These are phyloP conservation scores for Dactylellina parvicollis DNA, from an alignment of 2,329 filamentous ascomycete genomes.

Conservation along the genomic window DNA sequence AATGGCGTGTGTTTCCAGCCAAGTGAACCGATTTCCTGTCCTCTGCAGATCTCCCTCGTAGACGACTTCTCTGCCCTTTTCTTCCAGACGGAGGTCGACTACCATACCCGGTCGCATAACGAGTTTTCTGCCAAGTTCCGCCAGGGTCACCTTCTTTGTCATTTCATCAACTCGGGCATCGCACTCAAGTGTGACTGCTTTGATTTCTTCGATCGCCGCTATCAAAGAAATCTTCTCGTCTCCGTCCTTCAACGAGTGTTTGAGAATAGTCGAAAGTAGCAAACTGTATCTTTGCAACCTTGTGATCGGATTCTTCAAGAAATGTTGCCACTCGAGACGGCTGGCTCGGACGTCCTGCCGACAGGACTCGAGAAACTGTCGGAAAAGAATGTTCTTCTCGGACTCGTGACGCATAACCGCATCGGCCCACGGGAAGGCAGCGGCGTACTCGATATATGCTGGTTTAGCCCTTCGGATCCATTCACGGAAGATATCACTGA, in stretches of 20 bases:
- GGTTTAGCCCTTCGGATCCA: constrained; percentile 94
- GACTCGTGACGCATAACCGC: constrained; percentile 85
- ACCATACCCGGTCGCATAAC: constrained; percentile 88
- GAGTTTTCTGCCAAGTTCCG: constrained; percentile 83
- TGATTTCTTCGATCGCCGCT: constrained; percentile 90
- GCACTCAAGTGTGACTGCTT: constrained; percentile 85
- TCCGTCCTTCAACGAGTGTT: constrained; percentile 82
- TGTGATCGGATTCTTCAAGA: constrained; percentile 91
- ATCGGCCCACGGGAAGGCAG: constrained; percentile 82
- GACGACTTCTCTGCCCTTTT: constrained; percentile 90
- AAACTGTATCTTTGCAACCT: constrained; percentile 89
- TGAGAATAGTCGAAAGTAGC: constrained; percentile 81
- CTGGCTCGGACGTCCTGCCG: constrained; percentile 80
- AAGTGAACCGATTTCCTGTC: constrained; percentile 87
- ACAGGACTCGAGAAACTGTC: constrained; percentile 82
- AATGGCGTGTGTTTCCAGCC: constrained; percentile 92
- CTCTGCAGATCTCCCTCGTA: constrained; percentile 88
- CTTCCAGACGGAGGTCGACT: constrained; percentile 87
- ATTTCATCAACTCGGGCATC: constrained; percentile 92
- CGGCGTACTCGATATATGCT: constrained; percentile 91
- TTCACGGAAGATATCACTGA: constrained; percentile 96
- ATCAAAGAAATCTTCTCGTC: constrained; percentile 88
- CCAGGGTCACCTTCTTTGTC: constrained; percentile 87
- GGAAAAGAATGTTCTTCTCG: constrained; percentile 85
- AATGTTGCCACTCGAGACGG: constrained; percentile 92